Evolutionary conservation across 345 rosid species (phyloP).

Genomic region (Camelina sativa): DNA sequence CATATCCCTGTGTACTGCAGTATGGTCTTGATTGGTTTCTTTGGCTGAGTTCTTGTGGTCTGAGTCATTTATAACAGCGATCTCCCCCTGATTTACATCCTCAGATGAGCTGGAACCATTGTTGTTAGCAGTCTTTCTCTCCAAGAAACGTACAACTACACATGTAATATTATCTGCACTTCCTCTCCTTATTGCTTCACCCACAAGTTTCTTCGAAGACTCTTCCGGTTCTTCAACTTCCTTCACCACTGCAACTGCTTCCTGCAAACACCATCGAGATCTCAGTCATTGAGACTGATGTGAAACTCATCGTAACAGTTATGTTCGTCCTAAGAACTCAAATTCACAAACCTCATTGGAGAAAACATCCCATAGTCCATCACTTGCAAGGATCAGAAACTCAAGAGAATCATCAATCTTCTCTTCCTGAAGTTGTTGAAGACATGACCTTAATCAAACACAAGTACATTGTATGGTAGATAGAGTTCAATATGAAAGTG

Average conservation of each 20-base stretch:
- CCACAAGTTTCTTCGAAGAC: conserved; percentile 78
- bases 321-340: neutral
- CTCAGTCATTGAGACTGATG: neutral
- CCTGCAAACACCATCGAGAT: conserved; percentile 49
- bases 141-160: conserved; percentile 78
- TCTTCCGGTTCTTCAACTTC: conserved; percentile 83
- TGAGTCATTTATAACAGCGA: neutral
- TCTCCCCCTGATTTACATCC: conserved; percentile 9
- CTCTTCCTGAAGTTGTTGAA: conserved; percentile 74
- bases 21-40: conserved; percentile 30
- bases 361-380: conserved; percentile 99
- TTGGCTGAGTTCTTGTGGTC: conserved; percentile 28
- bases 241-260: conserved; percentile 83
- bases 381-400: conserved; percentile 99
- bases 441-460: neutral
- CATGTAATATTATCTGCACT: conserved; percentile 98
- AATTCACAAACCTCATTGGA: conserved; percentile 72
- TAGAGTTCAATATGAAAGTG: neutral
- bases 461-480: neutral
- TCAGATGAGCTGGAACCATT: conserved; percentile 21
- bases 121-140: conserved; percentile 30
- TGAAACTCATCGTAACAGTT: neutral
- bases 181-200: conserved; percentile 84
- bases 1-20: neutral
- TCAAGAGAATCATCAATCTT: conserved; percentile 90